These are phyloP conservation scores for Nitzschia palea DNA, from an alignment of 108 stramenopile genomes.

Conservation along the genomic window DNA sequence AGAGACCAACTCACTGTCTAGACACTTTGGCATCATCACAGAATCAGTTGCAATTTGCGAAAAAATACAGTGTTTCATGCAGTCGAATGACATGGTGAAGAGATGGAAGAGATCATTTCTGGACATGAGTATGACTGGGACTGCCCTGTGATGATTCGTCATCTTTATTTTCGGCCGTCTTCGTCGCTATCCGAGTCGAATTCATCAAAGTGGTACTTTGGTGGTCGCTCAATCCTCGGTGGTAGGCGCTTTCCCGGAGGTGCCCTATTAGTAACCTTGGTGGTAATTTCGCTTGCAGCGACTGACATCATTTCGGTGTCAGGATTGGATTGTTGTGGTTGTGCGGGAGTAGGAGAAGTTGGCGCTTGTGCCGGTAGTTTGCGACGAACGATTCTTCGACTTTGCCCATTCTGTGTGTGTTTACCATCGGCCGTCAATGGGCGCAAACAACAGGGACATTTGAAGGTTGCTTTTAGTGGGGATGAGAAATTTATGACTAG, in stretches of 20 bases:
- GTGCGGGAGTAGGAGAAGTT: too few species aligned
- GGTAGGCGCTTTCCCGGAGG: background rate
- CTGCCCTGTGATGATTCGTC: too few species aligned
- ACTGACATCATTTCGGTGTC: constrained; percentile 1
- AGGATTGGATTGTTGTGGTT: too few species aligned
- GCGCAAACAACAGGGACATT: constrained; percentile 14
- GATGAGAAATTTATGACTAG: constrained; percentile 8
- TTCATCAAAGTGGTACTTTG: constrained; percentile 15
- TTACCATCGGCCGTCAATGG: background rate
- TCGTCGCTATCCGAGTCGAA: constrained; percentile 22
- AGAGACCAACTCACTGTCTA: too few species aligned
- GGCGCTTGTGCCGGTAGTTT: background rate
- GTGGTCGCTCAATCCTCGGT: background rate
- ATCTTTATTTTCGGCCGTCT: too few species aligned
- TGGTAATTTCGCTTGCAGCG: constrained; percentile 15
- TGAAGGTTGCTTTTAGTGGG: background rate
- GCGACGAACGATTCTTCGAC: background rate
- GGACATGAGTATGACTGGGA: too few species aligned
- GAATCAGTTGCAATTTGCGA: too few species aligned
- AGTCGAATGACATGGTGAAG: too few species aligned
- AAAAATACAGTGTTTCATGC: too few species aligned
- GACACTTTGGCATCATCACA: too few species aligned
- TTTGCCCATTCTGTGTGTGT: background rate
- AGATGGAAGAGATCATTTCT: too few species aligned
- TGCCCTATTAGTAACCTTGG: constrained; percentile 11